Evolutionary conservation across 164 flowering plant genomes (phyloP), one percentile per base, ranked within the genome.

Genomic region (Vitis vinifera): DNA sequence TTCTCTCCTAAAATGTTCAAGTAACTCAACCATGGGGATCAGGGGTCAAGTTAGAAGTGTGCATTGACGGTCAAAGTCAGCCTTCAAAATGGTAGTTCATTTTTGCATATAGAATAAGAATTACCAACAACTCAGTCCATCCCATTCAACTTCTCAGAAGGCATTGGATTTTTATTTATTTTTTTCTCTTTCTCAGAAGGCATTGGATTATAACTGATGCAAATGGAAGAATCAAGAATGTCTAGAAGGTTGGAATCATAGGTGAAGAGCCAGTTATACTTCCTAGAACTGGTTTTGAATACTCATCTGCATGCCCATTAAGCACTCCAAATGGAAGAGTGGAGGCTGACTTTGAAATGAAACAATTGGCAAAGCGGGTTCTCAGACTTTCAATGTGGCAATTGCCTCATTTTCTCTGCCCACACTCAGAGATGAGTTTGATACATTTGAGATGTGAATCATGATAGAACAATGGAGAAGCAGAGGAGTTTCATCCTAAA

Each of bases 281-380:
- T 85, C 97, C 98, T n/a, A 81, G 68, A 63, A 86, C 88, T 17
- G 86, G 93, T 58, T 94, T 94, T 76, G 98, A 94, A 75, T 94
- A 94, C 78, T 91, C 98, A 51, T 94, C 97, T 37, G 98, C 98
- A 31, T 94, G 98, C 77, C 98, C 98, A 58, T 81, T 94, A 67
- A 59, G 77, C 78, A 92, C 97, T 68, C 83, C 97, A 44, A 88
- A 66, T 74, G 98, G 98, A 61, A 87, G 90, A 88, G 91, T 94
- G 98, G 97, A 94, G 80, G 97, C 97, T 61, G 97, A 94, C 61
- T 92, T 89, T 76, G 98, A 94, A 86, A 88, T 92, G 96, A 94
- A 88, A 82, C 90, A 92, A 37, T 37, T 2, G 95, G 91, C 66
- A 76, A 47, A 73, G 81, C 82, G 44, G 89, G 87, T 10, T 66